phyloP scores from a whole-genome alignment of 805 yeast genomes.

The Kurtzmaniella cleridarum region DNA sequence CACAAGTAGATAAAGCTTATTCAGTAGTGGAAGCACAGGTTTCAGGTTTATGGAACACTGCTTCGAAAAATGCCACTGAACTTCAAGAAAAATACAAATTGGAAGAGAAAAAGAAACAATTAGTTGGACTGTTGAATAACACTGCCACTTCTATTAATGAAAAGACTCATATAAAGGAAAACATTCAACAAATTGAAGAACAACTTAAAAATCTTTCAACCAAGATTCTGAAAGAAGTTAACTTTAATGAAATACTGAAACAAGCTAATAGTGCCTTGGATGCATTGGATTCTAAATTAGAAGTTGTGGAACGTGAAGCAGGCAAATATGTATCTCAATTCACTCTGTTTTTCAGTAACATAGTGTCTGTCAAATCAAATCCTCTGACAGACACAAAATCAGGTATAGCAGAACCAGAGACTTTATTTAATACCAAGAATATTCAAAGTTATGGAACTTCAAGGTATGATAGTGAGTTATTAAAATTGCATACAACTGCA shows the following conservation, averaged over 20 bases:
- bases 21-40: conserved; percentile 37
- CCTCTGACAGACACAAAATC: conserved; percentile 28
- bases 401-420: conserved; percentile 11
- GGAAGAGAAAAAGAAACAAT: conserved; percentile 22
- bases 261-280: conserved; percentile 58
- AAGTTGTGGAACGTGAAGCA: conserved; percentile 66
- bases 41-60: conserved; percentile 26
- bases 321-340: conserved; percentile 53
- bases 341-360: conserved; percentile 47
- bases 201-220: conserved; percentile 19
- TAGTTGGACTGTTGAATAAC: conserved; percentile 22
- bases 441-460: conserved; percentile 30
- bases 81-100: conserved; percentile 24
- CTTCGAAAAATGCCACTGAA: conserved; percentile 26
- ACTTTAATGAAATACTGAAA: conserved; percentile 17
- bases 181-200: conserved; percentile 20
- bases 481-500: conserved; percentile 33
- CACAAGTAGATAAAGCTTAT: conserved; percentile 48
- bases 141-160: conserved; percentile 21
- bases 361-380: conserved; percentile 22
- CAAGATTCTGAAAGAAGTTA: conserved; percentile 14
- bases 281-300: conserved; percentile 65
- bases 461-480: conserved; percentile 35
- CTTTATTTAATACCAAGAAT: conserved; percentile 14
- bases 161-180: conserved; percentile 16